Evolutionary conservation across 805 yeast species (phyloP), one percentile per base, ranked within the genome.

Genomic region (Schizosaccharomyces osmophilus): DNA sequence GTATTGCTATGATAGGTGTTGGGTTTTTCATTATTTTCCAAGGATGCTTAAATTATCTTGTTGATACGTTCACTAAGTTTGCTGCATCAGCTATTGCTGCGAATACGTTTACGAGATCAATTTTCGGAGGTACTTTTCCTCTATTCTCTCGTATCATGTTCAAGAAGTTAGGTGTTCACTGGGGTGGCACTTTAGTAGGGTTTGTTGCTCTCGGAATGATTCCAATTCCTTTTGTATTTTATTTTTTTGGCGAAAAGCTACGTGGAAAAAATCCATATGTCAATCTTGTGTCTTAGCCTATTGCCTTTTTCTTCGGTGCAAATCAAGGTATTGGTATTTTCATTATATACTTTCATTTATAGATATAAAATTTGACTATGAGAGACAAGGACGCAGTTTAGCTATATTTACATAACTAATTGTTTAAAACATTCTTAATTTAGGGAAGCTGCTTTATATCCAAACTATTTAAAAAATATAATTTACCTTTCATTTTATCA

Each of bases 51-150:
- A 84, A 82, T 71, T 85, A 85, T 70, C 75, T 85, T 68, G 76
- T 85, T 66, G 93, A 85, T 70, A 74, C 82, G 32, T 85, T 85
- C 69, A 74, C 83, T 63, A 65, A 78, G 59, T 77, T 80, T 68
- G 85, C 90, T 1, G 90, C 90, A 3, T 82, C 88, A 31, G 89
- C 87, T 4, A 72, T 82, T 63, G 85, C 87, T 1, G 85, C 79
- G 5, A 82, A 82, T 69, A 79, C 87, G 0, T 78, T 83, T 68
- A 69, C 83, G 67, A 79, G 89, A 72, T 78, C 83, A 2, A 71
- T 74, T 0, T 79, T 80, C 64, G 88, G 85, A 61, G 84, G 82
- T 42, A 79, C 78, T 0, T 81, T 80, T 77, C 85, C 85, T 48
- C 73, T 85, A 62, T 84, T 85, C 67, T 84, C 86, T 0, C 72